phyloP scores from a whole-genome alignment of 2,329 filamentous ascomycete genomes.

The Neofusicoccum sp. region DNA sequence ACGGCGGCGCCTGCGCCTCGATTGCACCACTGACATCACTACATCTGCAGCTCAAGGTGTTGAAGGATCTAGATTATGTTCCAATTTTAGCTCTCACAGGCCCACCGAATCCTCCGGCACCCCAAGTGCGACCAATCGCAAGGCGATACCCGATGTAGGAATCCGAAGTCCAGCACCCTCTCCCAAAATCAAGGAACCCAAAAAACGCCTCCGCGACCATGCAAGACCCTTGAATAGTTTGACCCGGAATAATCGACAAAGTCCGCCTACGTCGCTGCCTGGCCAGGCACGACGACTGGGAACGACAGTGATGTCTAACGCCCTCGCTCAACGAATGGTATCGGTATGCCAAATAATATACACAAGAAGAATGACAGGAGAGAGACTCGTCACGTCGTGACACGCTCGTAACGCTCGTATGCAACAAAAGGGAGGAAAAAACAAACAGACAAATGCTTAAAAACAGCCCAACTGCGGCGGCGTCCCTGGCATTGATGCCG shows the following conservation, averaged over 20 bases:
- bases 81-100: conserved; percentile 12
- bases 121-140: neutral
- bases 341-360: conserved; percentile 14
- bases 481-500: conserved; percentile 70
- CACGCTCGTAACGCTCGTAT: conserved; percentile 16
- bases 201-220: conserved; percentile 15
- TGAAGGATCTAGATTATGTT: conserved; percentile 16
- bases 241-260: neutral
- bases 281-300: conserved; percentile 1
- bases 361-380: conserved; percentile 2
- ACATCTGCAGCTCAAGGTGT: neutral
- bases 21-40: neutral
- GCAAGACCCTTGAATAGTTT: conserved; percentile 3
- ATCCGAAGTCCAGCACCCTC: neutral
- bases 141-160: neutral
- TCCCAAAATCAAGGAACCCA: neutral
- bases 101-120: conserved; percentile 14
- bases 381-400: conserved; percentile 11
- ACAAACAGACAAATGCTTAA: conserved; percentile 8
- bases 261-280: conserved; percentile 7
- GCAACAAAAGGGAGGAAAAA: neutral
- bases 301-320: conserved; percentile 18
- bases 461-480: conserved; percentile 55
- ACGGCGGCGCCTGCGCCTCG: neutral
- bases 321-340: conserved; percentile 19